Base-by-base conservation (phyloP, 1,139 yeast species). In the Suhomyces anneliseae region DNA sequence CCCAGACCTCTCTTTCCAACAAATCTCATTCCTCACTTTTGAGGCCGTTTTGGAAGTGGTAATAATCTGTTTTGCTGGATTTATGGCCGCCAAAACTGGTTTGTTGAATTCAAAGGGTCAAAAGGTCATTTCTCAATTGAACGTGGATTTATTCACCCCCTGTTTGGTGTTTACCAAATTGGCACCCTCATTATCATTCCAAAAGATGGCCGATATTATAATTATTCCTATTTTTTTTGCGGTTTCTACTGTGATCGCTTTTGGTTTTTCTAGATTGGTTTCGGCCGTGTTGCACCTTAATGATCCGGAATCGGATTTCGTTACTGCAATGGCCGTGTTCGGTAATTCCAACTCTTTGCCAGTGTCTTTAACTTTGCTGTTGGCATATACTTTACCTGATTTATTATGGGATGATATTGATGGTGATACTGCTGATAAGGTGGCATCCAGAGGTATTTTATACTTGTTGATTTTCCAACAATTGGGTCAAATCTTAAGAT, bases 271-370 rank as follows among this genome's bases (percentile, higher is more conserved):
- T 3, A 67, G 72, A 38, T 45, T 77, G 33, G 74, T 80, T 35
- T 72, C 85, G 8, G 59, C 68, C 29, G 46, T 79, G 31, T 65
- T 86, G 52, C 63, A 65, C 7, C 72, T 88, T 56, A 82, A 83
- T 54, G 74, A 70, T 34, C 81, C 87, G 1, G 95, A 88, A 64
- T 60, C 85, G 8, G 87, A 87, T 66, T 88, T 85, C 58, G 95
- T 88, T 41, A 86, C 90, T 26, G 95, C 95, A 7, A 87, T 88
- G 93, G 88, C 90, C 0, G 95, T 87, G 12, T 88, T 88, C 66
- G 95, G 95, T 43, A 88, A 88, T 65, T 84, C 90, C 37, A 87
- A 87, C 64, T 83, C 90, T 7, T 71, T 86, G 48, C 92, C 93
- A 1, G 95, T 85, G n/a, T 85, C 90, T 6, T 72, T 84, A 49